Conservation (phyloP, 179 eudicot species). For the Camellia oleifera region DNA sequence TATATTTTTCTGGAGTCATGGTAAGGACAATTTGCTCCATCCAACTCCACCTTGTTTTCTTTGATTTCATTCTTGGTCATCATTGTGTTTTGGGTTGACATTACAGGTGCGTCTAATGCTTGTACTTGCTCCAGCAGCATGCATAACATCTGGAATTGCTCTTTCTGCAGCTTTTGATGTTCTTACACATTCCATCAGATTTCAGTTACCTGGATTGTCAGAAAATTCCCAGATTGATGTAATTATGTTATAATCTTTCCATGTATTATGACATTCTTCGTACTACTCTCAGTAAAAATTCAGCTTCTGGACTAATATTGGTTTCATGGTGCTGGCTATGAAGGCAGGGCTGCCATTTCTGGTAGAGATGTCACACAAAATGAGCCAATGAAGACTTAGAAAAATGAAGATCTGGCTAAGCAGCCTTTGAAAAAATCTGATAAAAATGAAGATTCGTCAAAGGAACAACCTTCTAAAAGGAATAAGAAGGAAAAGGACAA, state of each 20-base stretch:
- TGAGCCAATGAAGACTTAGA: conserved; percentile 51
- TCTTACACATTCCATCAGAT: conserved; percentile 79
- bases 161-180: conserved; percentile 91
- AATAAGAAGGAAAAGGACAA: conserved; percentile 67
- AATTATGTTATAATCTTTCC: conserved; percentile 21
- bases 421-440: conserved; percentile 26
- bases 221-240: conserved; percentile 46
- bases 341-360: conserved; percentile 68
- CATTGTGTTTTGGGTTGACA: conserved; percentile 9
- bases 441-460: conserved; percentile 43
- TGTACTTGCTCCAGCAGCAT: conserved; percentile 98
- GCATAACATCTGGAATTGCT: conserved; percentile 97
- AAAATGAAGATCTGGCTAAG: conserved; percentile 51
- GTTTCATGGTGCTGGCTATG: conserved; percentile 23
- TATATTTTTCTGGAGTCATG: conserved; percentile 99
- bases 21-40: conserved; percentile 36
- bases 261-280: not conserved
- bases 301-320: conserved; percentile 23
- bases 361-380: conserved; percentile 37
- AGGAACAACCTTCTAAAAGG: conserved; percentile 52
- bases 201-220: conserved; percentile 48
- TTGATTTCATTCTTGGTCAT: conserved; percentile 8
- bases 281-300: not conserved
- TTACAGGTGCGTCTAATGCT: conserved; percentile 95
- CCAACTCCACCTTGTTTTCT: not conserved